phyloP scores from a whole-genome alignment of 1,284 basidiomycete genomes.

The Cerioporus squamosus region DNA sequence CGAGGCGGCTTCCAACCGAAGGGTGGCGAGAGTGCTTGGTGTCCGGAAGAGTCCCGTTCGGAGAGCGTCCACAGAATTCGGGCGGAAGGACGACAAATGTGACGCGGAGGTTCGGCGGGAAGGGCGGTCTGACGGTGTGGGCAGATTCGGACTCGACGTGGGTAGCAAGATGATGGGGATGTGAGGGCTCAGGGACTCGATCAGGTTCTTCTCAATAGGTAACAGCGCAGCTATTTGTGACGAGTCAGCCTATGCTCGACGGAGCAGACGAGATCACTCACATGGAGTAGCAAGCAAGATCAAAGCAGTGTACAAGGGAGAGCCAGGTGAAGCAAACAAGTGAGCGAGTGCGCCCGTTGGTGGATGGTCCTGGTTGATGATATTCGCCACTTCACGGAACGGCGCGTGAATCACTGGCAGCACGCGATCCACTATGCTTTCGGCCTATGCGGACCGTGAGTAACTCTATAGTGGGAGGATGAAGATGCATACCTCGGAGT shows the following conservation, averaged over 20 bases:
- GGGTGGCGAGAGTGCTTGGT: conserved; percentile 55
- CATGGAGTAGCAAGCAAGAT: conserved; percentile 55
- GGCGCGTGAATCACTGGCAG: conserved; percentile 57
- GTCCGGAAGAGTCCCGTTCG: conserved; percentile 62
- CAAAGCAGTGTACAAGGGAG: conserved; percentile 54
- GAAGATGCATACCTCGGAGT: conserved; percentile 44
- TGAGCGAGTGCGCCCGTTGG: conserved; percentile 54
- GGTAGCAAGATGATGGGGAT: conserved; percentile 63
- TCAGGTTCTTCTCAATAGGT: conserved; percentile 47
- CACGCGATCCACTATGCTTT: conserved; percentile 34
- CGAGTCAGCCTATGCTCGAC: neutral
- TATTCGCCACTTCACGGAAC: conserved; percentile 52
- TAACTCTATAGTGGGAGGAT: no score
- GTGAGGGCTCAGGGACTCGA: conserved; percentile 54
- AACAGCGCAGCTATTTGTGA: conserved; percentile 30
- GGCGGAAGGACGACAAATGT: conserved; percentile 57
- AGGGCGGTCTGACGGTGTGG: neutral
- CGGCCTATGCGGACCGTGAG: conserved; percentile 22
- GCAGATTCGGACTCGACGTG: conserved; percentile 17
- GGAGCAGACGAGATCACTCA: conserved; percentile 32
- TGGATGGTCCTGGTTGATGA: conserved; percentile 52
- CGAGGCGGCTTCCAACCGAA: conserved; percentile 67
- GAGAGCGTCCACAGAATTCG: conserved; percentile 52
- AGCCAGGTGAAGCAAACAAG: conserved; percentile 54
- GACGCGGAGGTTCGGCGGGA: conserved; percentile 15